Percentiles rank a stretch among this genome's conserved stretches.
These are phyloP conservation scores for Physaria fendleri DNA, from an alignment of 345 rosid genomes.

Conservation along the genomic window DNA sequence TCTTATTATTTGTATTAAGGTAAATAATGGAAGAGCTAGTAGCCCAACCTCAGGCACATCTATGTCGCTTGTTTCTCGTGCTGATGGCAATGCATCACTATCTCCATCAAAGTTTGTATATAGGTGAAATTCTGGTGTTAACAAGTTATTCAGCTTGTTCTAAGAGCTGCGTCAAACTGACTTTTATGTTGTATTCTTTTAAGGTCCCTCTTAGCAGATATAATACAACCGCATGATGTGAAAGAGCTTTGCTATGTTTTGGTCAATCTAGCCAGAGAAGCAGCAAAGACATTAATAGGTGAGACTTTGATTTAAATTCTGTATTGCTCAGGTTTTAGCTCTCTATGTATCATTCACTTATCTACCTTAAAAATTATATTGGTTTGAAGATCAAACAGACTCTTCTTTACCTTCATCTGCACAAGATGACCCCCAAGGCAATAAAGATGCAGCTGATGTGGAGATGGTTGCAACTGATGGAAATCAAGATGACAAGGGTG, in stretches of 20 bases:
- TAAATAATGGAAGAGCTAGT: constrained; percentile 44
- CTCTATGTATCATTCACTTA: background rate
- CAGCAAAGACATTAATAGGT: constrained; percentile 82
- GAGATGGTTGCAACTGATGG: constrained; percentile 42
- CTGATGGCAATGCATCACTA: constrained; percentile 31
- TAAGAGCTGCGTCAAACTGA: constrained; percentile 29
- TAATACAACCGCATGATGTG: constrained; percentile 82
- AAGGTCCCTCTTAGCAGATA: constrained; percentile 95
- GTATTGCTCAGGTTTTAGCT: background rate
- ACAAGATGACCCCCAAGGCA: too few relatives aligned
- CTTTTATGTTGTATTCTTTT: constrained; percentile 18
- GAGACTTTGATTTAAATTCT: constrained; percentile 11
- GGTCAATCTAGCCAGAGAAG: constrained; percentile 67
- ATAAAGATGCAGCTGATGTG: too few relatives aligned
- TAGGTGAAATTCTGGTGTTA: constrained; percentile 44
- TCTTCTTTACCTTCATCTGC: constrained; percentile 49
- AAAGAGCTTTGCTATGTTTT: constrained; percentile 95
- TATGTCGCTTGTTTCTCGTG: constrained; percentile 43
- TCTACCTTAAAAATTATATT: constrained; percentile 23
- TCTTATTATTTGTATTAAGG: constrained; percentile 13
- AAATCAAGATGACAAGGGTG: constrained; percentile 48
- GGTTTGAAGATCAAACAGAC: constrained; percentile 40
- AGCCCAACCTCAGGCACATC: constrained; percentile 43
- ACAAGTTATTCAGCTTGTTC: background rate
- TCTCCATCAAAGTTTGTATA: constrained; percentile 73